phyloP scores from a whole-genome alignment of 169 alveolate species.

The Eimeria necatrix region DNA sequence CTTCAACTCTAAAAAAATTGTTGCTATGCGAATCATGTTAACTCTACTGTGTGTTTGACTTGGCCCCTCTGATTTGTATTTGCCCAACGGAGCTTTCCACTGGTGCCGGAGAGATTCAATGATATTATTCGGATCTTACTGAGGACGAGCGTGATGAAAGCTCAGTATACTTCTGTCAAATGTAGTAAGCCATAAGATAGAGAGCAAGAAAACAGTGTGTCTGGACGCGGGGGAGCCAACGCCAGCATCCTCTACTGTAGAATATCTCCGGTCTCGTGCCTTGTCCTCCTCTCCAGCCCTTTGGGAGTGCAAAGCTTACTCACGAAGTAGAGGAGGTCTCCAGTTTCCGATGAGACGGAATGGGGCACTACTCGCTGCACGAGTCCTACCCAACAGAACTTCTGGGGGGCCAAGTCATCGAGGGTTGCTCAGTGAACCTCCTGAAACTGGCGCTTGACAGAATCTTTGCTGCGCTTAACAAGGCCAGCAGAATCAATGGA shows the following conservation, averaged over 20 bases:
- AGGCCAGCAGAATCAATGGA: not conserved
- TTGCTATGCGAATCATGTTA: not conserved
- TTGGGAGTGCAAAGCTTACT: not conserved
- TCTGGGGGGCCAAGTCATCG: constrained; percentile 54
- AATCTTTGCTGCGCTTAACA: constrained; percentile 59
- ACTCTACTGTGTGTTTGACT: not conserved
- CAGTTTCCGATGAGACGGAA: not conserved
- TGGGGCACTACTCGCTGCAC: not conserved
- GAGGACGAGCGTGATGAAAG: not conserved
- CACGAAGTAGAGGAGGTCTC: too few species aligned
- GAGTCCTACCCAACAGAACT: not conserved
- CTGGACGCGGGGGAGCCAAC: not conserved
- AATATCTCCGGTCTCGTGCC: not conserved
- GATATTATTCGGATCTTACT: not conserved
- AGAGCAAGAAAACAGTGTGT: not conserved
- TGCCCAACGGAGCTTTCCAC: not conserved
- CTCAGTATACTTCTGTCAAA: not conserved
- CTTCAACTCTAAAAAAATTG: not conserved
- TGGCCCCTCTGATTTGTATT: not conserved
- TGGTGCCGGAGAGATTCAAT: not conserved
- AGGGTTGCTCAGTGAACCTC: constrained; percentile 46
- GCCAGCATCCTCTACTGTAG: not conserved
- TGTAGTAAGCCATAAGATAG: not conserved
- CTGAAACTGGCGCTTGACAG: constrained; percentile 52
- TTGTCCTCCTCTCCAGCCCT: not conserved